Base-by-base conservation (phyloP, 768 basidiomycete species). In the Stropharia rugosoannulata region DNA sequence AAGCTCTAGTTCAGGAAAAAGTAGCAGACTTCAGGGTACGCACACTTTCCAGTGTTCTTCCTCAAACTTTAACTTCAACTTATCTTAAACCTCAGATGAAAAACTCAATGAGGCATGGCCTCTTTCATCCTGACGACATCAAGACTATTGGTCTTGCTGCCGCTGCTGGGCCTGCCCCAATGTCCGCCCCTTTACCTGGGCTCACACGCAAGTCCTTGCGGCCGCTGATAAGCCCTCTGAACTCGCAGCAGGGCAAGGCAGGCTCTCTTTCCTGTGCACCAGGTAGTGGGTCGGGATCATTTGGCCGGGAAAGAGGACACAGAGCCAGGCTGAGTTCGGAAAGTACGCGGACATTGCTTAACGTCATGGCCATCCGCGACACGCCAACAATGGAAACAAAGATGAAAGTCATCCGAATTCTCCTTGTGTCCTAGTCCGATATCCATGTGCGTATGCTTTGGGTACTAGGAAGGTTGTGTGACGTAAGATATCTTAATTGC, bases 371-470 rank as follows among this genome's bases (percentile, higher is more conserved):
- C 3, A 87, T 83, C 55, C 81, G 82, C 9, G 88, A 83, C 49
- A 78, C 81, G 19, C 73, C 80, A 2, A 83, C 89, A 2, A 73
- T 79, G 11, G 89, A 88, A 58, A 91, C 86, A 76, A 94, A 93
- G 75, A 79, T 80, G 72, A 92, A 95, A 77, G 92, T 96, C 53
- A 89, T 97, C 51, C 86, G 90, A 64, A 91, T 97, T 60, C 63
- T 95, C 45, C 71, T 93, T 54, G 88, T 98, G 10, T 91, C 93
- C n/a, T 95, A 98, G 65, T 91, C 89, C 13, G 96, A 99, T 69
- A 85, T 88, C 44, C 91, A 96, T 66, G 93, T 98, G 4, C 83
- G 94, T 39, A 93, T 68, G 95, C 95, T 4, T 77, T 99, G 58
- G 95, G 93, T 1, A 93, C 89, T 2, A 77, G 97, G 59, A 92